Evolutionary conservation across 495 filamentous ascomycete genomes (phyloP).

Genomic region (Copromyces sp.): DNA sequence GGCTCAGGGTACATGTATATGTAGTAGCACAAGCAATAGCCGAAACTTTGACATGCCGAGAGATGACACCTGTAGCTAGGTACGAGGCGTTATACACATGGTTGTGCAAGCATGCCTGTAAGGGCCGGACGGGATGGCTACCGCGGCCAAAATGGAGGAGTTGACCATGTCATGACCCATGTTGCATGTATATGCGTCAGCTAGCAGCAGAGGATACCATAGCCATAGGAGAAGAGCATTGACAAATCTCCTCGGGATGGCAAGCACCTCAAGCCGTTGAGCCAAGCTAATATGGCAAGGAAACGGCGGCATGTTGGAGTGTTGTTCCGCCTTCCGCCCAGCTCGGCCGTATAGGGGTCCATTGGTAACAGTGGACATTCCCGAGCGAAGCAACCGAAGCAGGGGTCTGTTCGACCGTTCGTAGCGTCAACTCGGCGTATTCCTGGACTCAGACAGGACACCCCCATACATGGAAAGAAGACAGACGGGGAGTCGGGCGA

Average conservation of each 20-base stretch:
- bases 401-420: neutral
- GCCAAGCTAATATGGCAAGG: neutral
- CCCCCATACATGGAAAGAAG: neutral
- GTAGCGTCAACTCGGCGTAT: neutral
- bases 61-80: neutral
- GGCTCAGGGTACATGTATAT: neutral
- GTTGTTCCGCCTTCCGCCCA: neutral
- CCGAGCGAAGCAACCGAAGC: neutral
- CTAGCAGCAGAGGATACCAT: neutral
- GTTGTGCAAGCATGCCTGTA: neutral
- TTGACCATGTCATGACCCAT: neutral
- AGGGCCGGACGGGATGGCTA: neutral
- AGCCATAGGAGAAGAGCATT: neutral
- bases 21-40: neutral
- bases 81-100: neutral
- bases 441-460: neutral
- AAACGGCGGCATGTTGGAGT: neutral
- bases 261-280: neutral
- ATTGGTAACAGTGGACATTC: neutral
- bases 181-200: neutral
- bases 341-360: neutral
- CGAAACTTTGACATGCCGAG: neutral
- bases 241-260: neutral
- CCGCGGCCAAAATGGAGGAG: neutral
- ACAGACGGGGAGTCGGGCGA: neutral